Conservation (phyloP, 805 yeast species). For the Candida parachauliodes region DNA sequence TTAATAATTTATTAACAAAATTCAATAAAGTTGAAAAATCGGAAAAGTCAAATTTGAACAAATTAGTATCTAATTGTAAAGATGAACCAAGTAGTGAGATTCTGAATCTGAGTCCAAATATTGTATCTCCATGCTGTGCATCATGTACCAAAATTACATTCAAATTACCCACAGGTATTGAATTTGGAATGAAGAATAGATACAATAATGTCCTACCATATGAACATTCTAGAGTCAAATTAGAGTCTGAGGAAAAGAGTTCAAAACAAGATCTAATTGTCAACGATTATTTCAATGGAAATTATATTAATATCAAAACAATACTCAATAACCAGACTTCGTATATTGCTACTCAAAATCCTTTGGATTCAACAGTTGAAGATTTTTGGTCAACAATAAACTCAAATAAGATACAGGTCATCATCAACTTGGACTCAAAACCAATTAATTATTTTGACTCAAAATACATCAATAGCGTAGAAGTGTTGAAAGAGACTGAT, state of each 20-base stretch:
- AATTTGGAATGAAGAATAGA: conserved; percentile 42
- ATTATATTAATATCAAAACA: conserved; percentile 31
- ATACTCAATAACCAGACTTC: conserved; percentile 17
- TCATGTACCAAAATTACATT: conserved; percentile 38
- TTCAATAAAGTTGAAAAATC: conserved; percentile 36
- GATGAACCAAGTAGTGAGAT: neutral
- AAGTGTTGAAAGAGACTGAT: conserved; percentile 9
- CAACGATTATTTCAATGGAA: conserved; percentile 43
- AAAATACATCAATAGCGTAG: neutral
- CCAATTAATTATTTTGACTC: conserved; percentile 6
- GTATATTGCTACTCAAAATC: conserved; percentile 47
- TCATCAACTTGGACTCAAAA: conserved; percentile 16
- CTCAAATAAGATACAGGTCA: conserved; percentile 30
- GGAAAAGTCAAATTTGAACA: conserved; percentile 29
- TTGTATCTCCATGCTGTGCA: conserved; percentile 41
- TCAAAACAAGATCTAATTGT: conserved; percentile 16
- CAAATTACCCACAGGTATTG: conserved; percentile 41
- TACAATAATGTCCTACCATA: conserved; percentile 48
- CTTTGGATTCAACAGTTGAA: conserved; percentile 36
- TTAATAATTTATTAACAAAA: conserved; percentile 22
- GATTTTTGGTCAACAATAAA: conserved; percentile 43
- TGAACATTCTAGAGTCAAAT: conserved; percentile 44
- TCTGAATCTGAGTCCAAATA: conserved; percentile 14
- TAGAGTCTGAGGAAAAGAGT: conserved; percentile 10
- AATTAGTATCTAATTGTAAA: conserved; percentile 19